Conservation (phyloP, 176 grass and related monocot species). For the Coix lacrymajobi region DNA sequence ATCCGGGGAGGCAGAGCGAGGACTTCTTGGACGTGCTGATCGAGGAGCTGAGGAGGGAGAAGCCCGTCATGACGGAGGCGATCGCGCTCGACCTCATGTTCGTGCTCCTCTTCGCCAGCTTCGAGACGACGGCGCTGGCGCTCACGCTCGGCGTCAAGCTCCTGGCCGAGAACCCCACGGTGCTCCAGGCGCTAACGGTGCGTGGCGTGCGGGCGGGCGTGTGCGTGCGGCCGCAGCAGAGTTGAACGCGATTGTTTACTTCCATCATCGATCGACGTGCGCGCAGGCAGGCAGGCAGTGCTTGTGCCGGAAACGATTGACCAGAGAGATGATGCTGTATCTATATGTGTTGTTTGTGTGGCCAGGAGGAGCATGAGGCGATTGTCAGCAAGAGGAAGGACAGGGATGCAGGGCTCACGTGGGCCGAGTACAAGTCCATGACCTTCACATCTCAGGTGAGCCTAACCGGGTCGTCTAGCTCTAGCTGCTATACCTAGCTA, state of each 20-base stretch:
- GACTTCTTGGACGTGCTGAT: conserved; percentile 63
- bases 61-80: conserved; percentile 44
- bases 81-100: conserved; percentile 66
- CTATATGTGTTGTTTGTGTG: conserved; percentile 13
- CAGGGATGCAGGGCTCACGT: conserved; percentile 55
- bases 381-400: conserved; percentile 55
- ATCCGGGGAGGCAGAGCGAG: conserved; percentile 3
- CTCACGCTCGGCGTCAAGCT: conserved; percentile 78
- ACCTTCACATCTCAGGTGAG: conserved; percentile 76
- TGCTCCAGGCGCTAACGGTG: conserved; percentile 51
- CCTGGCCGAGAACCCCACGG: conserved; percentile 56
- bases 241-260: background rate
- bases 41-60: conserved; percentile 54
- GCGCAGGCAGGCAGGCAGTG: conserved; percentile 8
- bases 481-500: background rate
- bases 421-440: conserved; percentile 89
- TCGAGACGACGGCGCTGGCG: conserved; percentile 68
- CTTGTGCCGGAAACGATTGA: conserved; percentile 29
- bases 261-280: background rate
- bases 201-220: background rate
- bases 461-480: conserved; percentile 32
- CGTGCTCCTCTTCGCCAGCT: conserved; percentile 70
- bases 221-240: background rate
- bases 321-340: conserved; percentile 7
- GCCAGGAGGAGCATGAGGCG: conserved; percentile 77